A percentile compares a stretch with the other conserved stretches of the same genome.
Conservation (phyloP, 2,329 filamentous ascomycete species). For the Sporothrix curviconia region DNA sequence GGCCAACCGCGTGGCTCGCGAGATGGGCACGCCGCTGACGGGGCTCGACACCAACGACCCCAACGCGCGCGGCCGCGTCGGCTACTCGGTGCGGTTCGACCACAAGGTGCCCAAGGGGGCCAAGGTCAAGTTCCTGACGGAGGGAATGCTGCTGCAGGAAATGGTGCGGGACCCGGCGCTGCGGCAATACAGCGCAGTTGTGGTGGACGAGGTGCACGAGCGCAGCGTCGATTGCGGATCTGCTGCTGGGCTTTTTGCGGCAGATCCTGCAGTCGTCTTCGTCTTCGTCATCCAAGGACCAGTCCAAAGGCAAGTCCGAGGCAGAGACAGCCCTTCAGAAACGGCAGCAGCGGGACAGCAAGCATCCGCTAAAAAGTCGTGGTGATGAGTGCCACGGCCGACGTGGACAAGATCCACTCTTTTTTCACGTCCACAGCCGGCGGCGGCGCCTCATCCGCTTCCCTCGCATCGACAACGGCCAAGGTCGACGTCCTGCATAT, state of each 20-base stretch:
- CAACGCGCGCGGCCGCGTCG: slow-evolving; percentile 55
- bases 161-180: slow-evolving; percentile 79
- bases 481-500: slow-evolving; percentile 54
- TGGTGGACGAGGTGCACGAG: slow-evolving; percentile 97
- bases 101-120: slow-evolving; percentile 75
- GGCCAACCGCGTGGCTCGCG: slow-evolving; percentile 78
- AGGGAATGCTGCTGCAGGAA: slow-evolving; percentile 94
- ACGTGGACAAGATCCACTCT: slow-evolving; percentile 67
- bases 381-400: slow-evolving; percentile 94
- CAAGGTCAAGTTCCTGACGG: slow-evolving; percentile 87
- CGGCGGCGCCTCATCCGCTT: not conserved
- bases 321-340: not conserved
- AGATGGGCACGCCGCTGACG: slow-evolving; percentile 52
- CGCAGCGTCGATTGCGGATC: slow-evolving; percentile 88
- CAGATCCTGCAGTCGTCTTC: slow-evolving; percentile 44
- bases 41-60: not conserved
- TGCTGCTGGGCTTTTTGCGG: slow-evolving; percentile 82
- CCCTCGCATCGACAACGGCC: not conserved
- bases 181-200: slow-evolving; percentile 76
- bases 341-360: slow-evolving; percentile 50
- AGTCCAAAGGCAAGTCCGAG: not conserved
- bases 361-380: slow-evolving; percentile 77
- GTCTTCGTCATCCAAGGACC: not conserved
- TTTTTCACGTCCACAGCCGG: slow-evolving; percentile 63
- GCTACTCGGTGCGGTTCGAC: slow-evolving; percentile 94